Percentiles rank a stretch among this genome's conserved stretches.
Conservation (phyloP, 2,329 filamentous ascomycete genomes). For the Grosmannia clavigera region DNA sequence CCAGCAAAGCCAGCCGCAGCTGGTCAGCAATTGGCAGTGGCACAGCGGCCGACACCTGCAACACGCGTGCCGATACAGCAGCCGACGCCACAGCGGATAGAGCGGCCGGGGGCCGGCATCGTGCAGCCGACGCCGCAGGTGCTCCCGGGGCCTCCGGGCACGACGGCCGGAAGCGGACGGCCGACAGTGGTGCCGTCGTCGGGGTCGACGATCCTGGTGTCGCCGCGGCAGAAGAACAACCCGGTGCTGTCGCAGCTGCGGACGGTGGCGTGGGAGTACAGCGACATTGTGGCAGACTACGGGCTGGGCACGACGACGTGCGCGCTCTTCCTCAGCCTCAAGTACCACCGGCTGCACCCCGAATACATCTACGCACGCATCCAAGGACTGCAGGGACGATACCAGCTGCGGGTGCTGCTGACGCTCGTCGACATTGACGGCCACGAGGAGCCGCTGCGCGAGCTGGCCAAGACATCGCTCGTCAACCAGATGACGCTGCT, state of each 20-base stretch:
- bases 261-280: constrained; percentile 87
- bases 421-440: constrained; percentile 92
- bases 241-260: constrained; percentile 76
- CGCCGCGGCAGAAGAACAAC: constrained; percentile 87
- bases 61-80: constrained; percentile 28
- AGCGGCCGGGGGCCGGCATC: constrained; percentile 29
- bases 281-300: constrained; percentile 92
- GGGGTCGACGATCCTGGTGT: constrained; percentile 76
- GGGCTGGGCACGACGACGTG: constrained; percentile 79
- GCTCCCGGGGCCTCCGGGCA: constrained; percentile 39
- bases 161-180: neutral
- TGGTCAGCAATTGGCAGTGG: too few species aligned
- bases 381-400: constrained; percentile 69
- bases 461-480: constrained; percentile 82
- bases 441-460: constrained; percentile 79
- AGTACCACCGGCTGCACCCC: constrained; percentile 93
- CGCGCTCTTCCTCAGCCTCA: constrained; percentile 79
- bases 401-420: constrained; percentile 73
- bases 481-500: constrained; percentile 89
- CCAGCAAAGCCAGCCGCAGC: constrained; percentile 5
- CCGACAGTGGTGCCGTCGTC: constrained; percentile 25
- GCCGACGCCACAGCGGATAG: constrained; percentile 43
- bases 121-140: constrained; percentile 83
- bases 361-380: constrained; percentile 97
- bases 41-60: constrained; percentile 28